phyloP scores from a whole-genome alignment of 2,329 filamentous ascomycete species.

The Xylaria sp. region DNA sequence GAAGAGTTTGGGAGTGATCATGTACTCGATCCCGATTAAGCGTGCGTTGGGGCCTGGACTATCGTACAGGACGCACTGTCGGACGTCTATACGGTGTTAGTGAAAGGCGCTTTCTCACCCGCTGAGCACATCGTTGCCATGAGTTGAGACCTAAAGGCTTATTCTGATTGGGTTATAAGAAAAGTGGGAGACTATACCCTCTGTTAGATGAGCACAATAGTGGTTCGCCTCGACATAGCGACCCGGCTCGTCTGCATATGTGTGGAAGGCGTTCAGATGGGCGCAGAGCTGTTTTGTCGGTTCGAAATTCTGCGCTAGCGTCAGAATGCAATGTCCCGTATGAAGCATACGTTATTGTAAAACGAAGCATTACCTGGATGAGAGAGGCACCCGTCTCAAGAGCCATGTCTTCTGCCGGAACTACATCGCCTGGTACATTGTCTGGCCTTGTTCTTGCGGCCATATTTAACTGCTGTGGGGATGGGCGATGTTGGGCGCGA shows the following conservation, averaged over 20 bases:
- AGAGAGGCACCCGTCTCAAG: conserved; percentile 71
- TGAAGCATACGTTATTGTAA: not conserved
- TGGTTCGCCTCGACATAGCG: conserved; percentile 82
- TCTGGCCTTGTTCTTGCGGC: conserved; percentile 31
- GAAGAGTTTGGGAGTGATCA: conserved; percentile 79
- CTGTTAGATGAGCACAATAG: conserved; percentile 82
- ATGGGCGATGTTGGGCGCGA: not conserved
- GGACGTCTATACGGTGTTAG: conserved; percentile 65
- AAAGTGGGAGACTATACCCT: conserved; percentile 53
- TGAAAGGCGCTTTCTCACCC: not conserved
- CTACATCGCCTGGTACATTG: conserved; percentile 59
- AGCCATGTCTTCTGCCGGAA: conserved; percentile 65
- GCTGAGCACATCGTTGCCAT: not conserved
- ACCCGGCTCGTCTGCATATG: conserved; percentile 77
- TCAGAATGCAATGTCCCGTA: conserved; percentile 16
- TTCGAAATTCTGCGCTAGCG: conserved; percentile 66
- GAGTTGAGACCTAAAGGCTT: not conserved
- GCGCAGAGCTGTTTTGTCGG: conserved; percentile 82
- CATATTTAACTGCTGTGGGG: conserved; percentile 11
- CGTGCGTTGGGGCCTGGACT: conserved; percentile 72
- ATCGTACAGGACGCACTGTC: conserved; percentile 90
- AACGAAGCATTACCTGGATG: conserved; percentile 60
- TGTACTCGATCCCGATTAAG: conserved; percentile 88
- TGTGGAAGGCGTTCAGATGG: conserved; percentile 88
- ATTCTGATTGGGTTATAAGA: not conserved